Evolutionary conservation across 2,329 filamentous ascomycete species (phyloP).

Genomic region (Colletotrichum tropicicola): DNA sequence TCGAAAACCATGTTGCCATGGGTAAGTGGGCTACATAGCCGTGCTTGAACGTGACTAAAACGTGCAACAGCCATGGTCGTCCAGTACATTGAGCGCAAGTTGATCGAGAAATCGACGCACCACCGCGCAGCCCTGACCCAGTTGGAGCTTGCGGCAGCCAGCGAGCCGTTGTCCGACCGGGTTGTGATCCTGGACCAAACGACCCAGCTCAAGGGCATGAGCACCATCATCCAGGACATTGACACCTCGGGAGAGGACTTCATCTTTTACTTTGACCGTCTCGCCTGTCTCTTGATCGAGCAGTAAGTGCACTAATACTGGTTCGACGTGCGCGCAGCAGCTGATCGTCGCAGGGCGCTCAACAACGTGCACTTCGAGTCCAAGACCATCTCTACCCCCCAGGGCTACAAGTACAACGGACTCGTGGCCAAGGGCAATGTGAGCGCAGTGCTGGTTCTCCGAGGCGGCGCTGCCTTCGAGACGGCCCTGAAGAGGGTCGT

Average conservation of each 20-base stretch:
- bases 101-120: constrained; percentile 84
- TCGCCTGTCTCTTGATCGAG: constrained; percentile 87
- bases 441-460: constrained; percentile 87
- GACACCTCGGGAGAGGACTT: constrained; percentile 87
- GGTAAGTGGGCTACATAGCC: constrained; percentile 51
- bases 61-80: constrained; percentile 79
- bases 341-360: constrained; percentile 65
- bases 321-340: background rate
- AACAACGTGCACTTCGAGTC: constrained; percentile 79
- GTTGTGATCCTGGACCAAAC: constrained; percentile 80
- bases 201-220: constrained; percentile 85
- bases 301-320: constrained; percentile 54
- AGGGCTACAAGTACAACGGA: constrained; percentile 75
- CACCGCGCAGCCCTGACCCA: constrained; percentile 83
- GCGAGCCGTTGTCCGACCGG: constrained; percentile 77
- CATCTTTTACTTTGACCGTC: constrained; percentile 95
- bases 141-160: constrained; percentile 76
- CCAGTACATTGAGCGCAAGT: constrained; percentile 88
- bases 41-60: constrained; percentile 1
- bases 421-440: constrained; percentile 76
- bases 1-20: constrained; percentile 94
- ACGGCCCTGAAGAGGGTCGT: constrained; percentile 89
- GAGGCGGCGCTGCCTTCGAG: constrained; percentile 89
- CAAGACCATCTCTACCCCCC: constrained; percentile 74
- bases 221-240: constrained; percentile 87